These are phyloP conservation scores for Nannizziopsis barbatae DNA, from an alignment of 2,329 filamentous ascomycete genomes.

Conservation along the genomic window DNA sequence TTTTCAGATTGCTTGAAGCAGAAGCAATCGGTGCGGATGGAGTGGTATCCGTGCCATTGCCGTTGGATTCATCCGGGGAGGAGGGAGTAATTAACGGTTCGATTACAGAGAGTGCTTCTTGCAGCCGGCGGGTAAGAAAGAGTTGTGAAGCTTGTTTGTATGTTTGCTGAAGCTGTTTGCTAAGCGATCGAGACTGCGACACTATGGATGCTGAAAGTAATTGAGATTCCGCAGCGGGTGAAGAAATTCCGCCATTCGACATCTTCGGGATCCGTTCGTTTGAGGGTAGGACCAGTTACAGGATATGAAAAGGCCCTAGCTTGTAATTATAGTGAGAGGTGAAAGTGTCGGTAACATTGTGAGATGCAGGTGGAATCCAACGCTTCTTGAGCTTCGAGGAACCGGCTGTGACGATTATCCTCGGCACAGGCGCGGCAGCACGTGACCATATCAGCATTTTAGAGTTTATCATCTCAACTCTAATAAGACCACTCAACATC, in stretches of 20 bases:
- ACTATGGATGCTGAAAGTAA: constrained; percentile 57
- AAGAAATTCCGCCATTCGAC: constrained; percentile 22
- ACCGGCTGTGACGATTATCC: too few relatives aligned
- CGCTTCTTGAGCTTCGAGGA: too few relatives aligned
- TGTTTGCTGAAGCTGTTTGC: constrained; percentile 70
- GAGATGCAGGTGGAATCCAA: too few relatives aligned
- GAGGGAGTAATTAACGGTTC: constrained; percentile 64
- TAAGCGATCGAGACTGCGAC: constrained; percentile 44
- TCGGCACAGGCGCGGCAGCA: too few relatives aligned
- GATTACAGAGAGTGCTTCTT: constrained; percentile 77
- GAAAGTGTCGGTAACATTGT: too few relatives aligned
- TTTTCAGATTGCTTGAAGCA: constrained; percentile 68
- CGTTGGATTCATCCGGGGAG: constrained; percentile 21
- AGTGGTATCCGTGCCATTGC: constrained; percentile 35
- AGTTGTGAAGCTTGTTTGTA: constrained; percentile 91
- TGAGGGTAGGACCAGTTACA: not conserved
- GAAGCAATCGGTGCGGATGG: constrained; percentile 63
- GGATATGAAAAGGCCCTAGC: not conserved
- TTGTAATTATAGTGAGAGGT: too few relatives aligned
- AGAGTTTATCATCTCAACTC: too few relatives aligned
- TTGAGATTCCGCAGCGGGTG: constrained; percentile 38
- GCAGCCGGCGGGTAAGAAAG: constrained; percentile 84
- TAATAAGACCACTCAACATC: too few relatives aligned
- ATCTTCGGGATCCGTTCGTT: constrained; percentile 1
- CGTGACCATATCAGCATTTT: too few relatives aligned